A percentile compares a stretch with the other conserved stretches of the same genome.
Evolutionary conservation across 78 protist genomes (phyloP).

Genomic region (Dictyostelium firmibasis): DNA sequence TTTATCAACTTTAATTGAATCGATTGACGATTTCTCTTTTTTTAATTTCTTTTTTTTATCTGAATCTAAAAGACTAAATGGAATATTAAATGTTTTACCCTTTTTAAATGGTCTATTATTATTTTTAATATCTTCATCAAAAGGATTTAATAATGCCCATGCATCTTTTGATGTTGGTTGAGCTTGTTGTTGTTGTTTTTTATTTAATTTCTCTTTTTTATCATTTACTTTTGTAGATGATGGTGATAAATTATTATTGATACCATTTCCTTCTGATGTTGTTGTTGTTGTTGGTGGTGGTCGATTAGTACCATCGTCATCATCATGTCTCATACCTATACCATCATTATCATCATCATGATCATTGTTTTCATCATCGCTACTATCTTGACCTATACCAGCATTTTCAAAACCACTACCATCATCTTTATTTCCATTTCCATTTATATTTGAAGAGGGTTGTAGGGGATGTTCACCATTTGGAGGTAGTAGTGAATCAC

Average conservation of each 20-base stretch:
- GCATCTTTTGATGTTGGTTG: neutral
- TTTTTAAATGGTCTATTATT: conserved; percentile 41
- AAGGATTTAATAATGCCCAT: conserved; percentile 51
- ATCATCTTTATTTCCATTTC: neutral
- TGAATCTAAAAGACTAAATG: neutral
- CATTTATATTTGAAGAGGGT: neutral
- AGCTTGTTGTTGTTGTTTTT: neutral
- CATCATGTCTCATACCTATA: neutral
- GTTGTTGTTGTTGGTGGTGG: neutral
- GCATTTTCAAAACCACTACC: neutral
- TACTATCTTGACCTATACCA: neutral
- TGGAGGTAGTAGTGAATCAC: neutral
- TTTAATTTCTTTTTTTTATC: neutral
- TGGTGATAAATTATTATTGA: neutral
- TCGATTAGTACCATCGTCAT: neutral
- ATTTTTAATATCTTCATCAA: conserved; percentile 9
- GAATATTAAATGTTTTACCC: conserved; percentile 49
- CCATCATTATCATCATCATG: neutral
- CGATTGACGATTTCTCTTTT: neutral
- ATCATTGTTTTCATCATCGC: neutral
- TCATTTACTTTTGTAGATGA: neutral
- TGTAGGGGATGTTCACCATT: neutral
- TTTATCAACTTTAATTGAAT: neutral
- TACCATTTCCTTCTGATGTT: neutral
- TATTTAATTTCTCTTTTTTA: neutral